Evolutionary conservation across 805 yeast species (phyloP).

Genomic region (Spathaspora passalidarum): DNA sequence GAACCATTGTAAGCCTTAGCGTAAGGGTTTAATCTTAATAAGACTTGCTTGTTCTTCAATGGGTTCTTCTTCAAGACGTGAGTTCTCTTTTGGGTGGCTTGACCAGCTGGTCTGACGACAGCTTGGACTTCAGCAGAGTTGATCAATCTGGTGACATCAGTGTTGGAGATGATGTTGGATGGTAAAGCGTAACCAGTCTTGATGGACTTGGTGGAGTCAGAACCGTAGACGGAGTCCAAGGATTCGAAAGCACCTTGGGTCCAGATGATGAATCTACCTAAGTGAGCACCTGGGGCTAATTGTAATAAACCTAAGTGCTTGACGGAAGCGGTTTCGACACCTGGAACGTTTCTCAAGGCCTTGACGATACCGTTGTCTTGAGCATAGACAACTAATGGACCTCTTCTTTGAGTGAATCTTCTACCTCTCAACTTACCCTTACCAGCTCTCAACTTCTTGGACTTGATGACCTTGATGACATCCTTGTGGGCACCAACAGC

Average conservation of each 20-base stretch:
- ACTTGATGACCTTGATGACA: constrained; percentile 95
- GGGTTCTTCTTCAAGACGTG: constrained; percentile 98
- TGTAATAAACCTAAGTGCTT: constrained; percentile 91
- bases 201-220: constrained; percentile 77
- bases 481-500: constrained; percentile 99
- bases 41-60: constrained; percentile 94
- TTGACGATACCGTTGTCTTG: constrained; percentile 96
- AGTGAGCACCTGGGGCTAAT: constrained; percentile 99
- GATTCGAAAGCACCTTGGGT: constrained; percentile 97
- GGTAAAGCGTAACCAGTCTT: constrained; percentile 93
- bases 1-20: constrained; percentile 96
- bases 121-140: constrained; percentile 99
- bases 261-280: constrained; percentile 99
- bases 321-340: constrained; percentile 97
- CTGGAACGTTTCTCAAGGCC: constrained; percentile 99
- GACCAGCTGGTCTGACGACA: constrained; percentile 95
- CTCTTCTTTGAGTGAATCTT: constrained; percentile 99
- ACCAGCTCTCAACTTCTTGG: constrained; percentile 99
- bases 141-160: constrained; percentile 96
- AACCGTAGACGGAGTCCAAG: constrained; percentile 96
- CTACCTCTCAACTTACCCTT: constrained; percentile 99
- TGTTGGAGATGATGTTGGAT: constrained; percentile 87
- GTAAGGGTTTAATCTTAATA: constrained; percentile 98
- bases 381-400: constrained; percentile 98
- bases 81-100: constrained; percentile 86